Evolutionary conservation across 1,139 yeast genomes (phyloP).

Genomic region (Zygosaccharomyces pseudobailii): DNA sequence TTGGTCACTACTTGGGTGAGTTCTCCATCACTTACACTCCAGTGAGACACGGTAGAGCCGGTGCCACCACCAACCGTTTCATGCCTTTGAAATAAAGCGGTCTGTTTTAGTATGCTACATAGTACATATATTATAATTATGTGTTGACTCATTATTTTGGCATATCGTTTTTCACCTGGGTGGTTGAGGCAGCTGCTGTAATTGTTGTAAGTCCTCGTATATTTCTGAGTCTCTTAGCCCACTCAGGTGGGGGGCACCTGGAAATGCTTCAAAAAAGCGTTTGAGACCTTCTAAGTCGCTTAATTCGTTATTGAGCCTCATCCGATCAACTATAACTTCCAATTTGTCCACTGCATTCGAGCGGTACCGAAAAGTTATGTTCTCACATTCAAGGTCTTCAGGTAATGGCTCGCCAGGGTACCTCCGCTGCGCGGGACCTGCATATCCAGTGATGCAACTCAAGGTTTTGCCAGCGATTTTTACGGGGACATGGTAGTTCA

Average conservation of each 20-base stretch:
- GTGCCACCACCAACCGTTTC: slow-evolving; percentile 86
- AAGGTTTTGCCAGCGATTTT: slow-evolving; percentile 32
- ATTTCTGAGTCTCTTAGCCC: slow-evolving; percentile 60
- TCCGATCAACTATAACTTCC: slow-evolving; percentile 37
- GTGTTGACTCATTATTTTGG: slow-evolving; percentile 2
- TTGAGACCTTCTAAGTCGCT: slow-evolving; percentile 54
- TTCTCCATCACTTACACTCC: slow-evolving; percentile 99
- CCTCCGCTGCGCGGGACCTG: slow-evolving; percentile 33
- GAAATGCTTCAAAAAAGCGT: slow-evolving; percentile 48
- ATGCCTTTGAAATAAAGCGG: slow-evolving; percentile 53
- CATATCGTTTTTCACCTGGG: not conserved
- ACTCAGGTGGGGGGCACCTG: slow-evolving; percentile 56
- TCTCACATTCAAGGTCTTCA: slow-evolving; percentile 33
- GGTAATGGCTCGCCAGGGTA: slow-evolving; percentile 31
- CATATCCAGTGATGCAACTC: slow-evolving; percentile 36
- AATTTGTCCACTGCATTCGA: slow-evolving; percentile 36
- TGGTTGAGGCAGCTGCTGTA: slow-evolving; percentile 8
- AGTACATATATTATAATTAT: slow-evolving; percentile 1
- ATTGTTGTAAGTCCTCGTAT: slow-evolving; percentile 46
- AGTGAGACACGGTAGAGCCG: slow-evolving; percentile 99
- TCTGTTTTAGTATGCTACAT: slow-evolving; percentile 3
- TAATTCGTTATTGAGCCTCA: slow-evolving; percentile 45
- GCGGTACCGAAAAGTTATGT: slow-evolving; percentile 32
- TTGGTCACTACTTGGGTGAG: slow-evolving; percentile 99
- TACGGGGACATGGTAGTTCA: slow-evolving; percentile 34